phyloP scores from a whole-genome alignment of 2,329 filamentous ascomycete species.

The Talaromyces islandicus region DNA sequence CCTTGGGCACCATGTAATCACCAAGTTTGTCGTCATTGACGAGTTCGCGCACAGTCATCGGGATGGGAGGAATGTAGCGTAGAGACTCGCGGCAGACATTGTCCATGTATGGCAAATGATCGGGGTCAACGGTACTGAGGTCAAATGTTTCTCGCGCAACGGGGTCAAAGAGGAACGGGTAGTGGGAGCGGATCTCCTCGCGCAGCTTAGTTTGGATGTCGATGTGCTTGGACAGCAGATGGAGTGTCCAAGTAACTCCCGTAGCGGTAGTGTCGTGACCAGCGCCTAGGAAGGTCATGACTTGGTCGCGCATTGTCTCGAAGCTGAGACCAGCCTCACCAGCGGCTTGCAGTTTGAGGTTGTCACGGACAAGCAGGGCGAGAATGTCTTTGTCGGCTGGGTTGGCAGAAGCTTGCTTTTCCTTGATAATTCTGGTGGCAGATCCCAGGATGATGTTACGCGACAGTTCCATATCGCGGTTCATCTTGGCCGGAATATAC shows the following conservation, averaged over 20 bases:
- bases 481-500: constrained; percentile 34
- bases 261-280: constrained; percentile 43
- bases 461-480: constrained; percentile 30
- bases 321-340: constrained; percentile 33
- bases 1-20: constrained; percentile 35
- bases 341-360: constrained; percentile 33
- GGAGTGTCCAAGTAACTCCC: constrained; percentile 38
- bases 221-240: constrained; percentile 36
- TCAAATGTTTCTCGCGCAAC: constrained; percentile 23
- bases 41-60: constrained; percentile 41
- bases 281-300: constrained; percentile 38
- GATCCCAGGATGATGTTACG: constrained; percentile 31
- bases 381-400: constrained; percentile 33
- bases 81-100: constrained; percentile 44
- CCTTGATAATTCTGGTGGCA: constrained; percentile 30
- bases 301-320: constrained; percentile 31
- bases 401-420: constrained; percentile 30
- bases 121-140: constrained; percentile 28
- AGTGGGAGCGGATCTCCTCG: constrained; percentile 31
- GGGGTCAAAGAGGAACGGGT: constrained; percentile 36
- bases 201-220: constrained; percentile 36
- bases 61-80: constrained; percentile 42
- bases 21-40: constrained; percentile 34
- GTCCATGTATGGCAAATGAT: constrained; percentile 40
- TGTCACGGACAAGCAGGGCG: constrained; percentile 37